A percentile compares a stretch with the other conserved stretches of the same genome.
Conservation (phyloP, 2,329 filamentous ascomycete genomes). For the Xylariales sp. region DNA sequence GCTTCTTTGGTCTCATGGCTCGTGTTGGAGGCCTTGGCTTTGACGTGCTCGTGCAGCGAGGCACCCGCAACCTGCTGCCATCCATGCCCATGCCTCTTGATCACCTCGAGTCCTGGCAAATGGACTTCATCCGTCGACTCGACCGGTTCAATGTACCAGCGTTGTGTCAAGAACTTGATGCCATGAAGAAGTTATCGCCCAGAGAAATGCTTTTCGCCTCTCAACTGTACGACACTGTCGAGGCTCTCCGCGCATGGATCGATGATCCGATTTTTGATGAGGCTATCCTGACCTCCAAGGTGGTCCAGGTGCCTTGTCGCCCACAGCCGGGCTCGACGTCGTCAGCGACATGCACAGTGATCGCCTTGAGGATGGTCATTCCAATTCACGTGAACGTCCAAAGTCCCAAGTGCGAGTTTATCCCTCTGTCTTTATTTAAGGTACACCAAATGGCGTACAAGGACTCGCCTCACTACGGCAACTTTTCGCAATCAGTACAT, state of each 20-base stretch:
- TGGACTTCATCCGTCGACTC: constrained; percentile 48
- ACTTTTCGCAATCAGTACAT: constrained; percentile 57
- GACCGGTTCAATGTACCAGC: constrained; percentile 36
- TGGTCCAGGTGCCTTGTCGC: constrained; percentile 34
- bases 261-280: constrained; percentile 36
- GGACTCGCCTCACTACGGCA: constrained; percentile 48
- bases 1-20: constrained; percentile 54
- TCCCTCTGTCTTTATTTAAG: constrained; percentile 62
- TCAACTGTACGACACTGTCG: constrained; percentile 35
- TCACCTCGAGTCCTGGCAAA: constrained; percentile 49
- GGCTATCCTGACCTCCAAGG: constrained; percentile 31
- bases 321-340: constrained; percentile 9
- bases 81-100: constrained; percentile 49
- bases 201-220: constrained; percentile 40
- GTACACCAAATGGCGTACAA: constrained; percentile 59
- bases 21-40: constrained; percentile 51
- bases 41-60: constrained; percentile 56
- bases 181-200: constrained; percentile 29
- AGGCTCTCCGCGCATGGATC: constrained; percentile 30
- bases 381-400: constrained; percentile 53
- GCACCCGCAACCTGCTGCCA: constrained; percentile 56
- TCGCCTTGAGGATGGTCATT: constrained; percentile 57
- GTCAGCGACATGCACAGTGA: constrained; percentile 29
- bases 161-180: constrained; percentile 32
- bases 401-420: constrained; percentile 51